Evolutionary conservation across 495 filamentous ascomycete species (phyloP), one percentile per base, ranked within the genome.

Genomic region (Hypoxylon crocopeplum): DNA sequence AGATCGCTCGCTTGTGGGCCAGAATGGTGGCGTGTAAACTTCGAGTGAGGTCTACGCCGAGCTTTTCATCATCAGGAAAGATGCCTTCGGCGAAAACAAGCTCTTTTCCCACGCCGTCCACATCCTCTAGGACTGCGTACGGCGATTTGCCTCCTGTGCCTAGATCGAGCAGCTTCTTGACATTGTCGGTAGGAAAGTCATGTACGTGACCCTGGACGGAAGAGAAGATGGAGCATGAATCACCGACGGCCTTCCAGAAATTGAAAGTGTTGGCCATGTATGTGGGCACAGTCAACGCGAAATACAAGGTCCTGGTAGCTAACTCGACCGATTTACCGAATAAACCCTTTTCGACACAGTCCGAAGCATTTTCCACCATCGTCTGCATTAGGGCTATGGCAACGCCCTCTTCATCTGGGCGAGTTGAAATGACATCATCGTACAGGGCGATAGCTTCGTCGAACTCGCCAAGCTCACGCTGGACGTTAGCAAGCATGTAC

Each of bases 401-500:
- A 11, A 96, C 93, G 8, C 95, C 94, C 59, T 91, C 88, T 64
- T 99, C 94, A 15, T 77, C 75, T 0, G 88, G 85, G 4, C 85
- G 84, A 11, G 76, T 69, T 2, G 72, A 69, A 42, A 96, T 76
- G 11, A 98, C 89, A 7, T 81, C 75, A 48, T 84, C 78, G 66
- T 98, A 97, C 22, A 87, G 84, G 10, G 73, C 62, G 58, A 93
- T 88, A 7, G 94, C 90, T 25, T 88, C 87, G 42, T 93, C 89
- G 69, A 88, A 96, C 13, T 96, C 86, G 7, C 93, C 91, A 27
- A 98, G 80, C 70, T 98, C 94, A 32, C 94, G 83, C 65, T 90
- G 88, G 13, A 98, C 89, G 56, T 99, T 97, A 1, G 92, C 93
- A n/a, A 97, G 80, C 86, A 99, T 96, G 67, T 97, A 96, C 59